Base-by-base conservation (phyloP, 345 rosid species). In the Citrus maxima region DNA sequence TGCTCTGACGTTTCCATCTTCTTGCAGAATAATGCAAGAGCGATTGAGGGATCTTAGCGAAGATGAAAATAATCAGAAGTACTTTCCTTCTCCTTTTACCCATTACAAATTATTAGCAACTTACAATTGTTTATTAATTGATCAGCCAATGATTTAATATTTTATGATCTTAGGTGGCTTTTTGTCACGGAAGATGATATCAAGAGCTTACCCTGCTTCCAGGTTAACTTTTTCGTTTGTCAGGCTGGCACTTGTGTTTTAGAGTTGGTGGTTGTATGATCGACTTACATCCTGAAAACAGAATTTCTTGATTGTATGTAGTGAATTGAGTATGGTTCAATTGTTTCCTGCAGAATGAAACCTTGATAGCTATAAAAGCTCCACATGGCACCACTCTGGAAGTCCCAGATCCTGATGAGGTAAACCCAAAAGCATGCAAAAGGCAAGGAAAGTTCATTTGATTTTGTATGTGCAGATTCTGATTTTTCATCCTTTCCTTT, bases 331-430 rank as follows among this genome's bases (percentile, higher is more conserved):
- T 74, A 66, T 74, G 14, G 37, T 68, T 55, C 56, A 73, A 9
- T 79, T 80, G 70, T 69, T 76, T 81, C 34, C 28, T 37, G 72
- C 84, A 96, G 98, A 94, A 94, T 81, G 98, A 96, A 87, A 96
- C 99, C 69, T 77, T 96, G 67, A 90, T 96, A 81, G 98, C 98
- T 46, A 93, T 94, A 49, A 94, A 94, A 84, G 99, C 99, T 85
- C 99, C 99, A n/a, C 99, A 96, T 82, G 99, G 97, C 69, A 96
- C 99, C 74, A 96, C 97, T 77, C 88, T 96, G 46, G 99, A 96
- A 87, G 99, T 96, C 80, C 99, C 99, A 54, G 99, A 93, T 88
- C 99, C 99, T 70, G 99, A 94, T 83, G 99, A 96, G 97, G 98
- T 96, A 89, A 82, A 78, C 81, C 64, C 27, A 73, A 62, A 40